phyloP scores from a whole-genome alignment of 2,329 filamentous ascomycete genomes.

The Fusarium tricinctum region DNA sequence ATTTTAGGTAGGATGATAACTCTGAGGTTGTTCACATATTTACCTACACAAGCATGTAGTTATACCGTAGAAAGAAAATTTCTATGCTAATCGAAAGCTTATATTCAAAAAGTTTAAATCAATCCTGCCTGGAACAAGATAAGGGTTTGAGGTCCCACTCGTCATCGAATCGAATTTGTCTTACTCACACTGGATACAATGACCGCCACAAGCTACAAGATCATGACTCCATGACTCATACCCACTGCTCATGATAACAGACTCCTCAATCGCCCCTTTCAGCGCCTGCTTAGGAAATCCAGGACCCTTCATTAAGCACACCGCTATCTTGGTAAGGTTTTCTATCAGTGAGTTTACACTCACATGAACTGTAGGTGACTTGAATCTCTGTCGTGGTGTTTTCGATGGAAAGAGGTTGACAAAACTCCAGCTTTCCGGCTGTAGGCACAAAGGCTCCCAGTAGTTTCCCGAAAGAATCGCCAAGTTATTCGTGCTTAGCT shows the following conservation, averaged over 20 bases:
- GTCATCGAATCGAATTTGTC: too few relatives aligned
- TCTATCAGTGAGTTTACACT: background rate
- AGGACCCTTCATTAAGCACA: constrained; percentile 11
- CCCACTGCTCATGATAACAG: background rate
- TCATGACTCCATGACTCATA: too few relatives aligned
- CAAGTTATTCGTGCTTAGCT: background rate
- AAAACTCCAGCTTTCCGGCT: constrained; percentile 13
- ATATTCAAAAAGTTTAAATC: too few relatives aligned
- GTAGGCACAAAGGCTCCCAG: background rate
- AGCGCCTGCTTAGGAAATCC: constrained; percentile 5
- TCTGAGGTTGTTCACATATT: too few relatives aligned
- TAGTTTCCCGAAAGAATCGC: background rate
- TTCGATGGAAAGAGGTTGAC: constrained; percentile 7
- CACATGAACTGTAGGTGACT: background rate
- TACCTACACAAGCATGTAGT: too few relatives aligned
- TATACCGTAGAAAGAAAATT: too few relatives aligned
- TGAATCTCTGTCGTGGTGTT: background rate
- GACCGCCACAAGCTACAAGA: too few relatives aligned
- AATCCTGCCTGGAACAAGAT: too few relatives aligned
- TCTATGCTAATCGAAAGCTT: too few relatives aligned
- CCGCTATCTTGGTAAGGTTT: constrained; percentile 3
- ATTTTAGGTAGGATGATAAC: too few relatives aligned
- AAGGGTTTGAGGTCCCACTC: too few relatives aligned
- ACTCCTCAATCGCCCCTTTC: background rate
- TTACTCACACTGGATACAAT: too few relatives aligned